phyloP scores from a whole-genome alignment of 192 early-diverging fungal species.

The Dimargaris cristalligena region DNA sequence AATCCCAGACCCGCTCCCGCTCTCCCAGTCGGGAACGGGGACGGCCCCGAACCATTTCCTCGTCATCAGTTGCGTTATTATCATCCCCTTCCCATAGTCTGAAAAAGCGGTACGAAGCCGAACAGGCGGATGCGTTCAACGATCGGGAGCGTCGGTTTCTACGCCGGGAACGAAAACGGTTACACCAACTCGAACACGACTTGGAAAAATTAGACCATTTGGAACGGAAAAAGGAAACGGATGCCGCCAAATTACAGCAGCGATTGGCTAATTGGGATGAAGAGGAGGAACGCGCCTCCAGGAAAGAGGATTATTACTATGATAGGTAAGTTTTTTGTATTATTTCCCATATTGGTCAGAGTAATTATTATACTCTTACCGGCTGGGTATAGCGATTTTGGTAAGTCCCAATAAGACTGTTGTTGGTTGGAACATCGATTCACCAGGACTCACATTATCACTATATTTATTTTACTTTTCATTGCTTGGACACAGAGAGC shows the following conservation, averaged over 20 bases:
- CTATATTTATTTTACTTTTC: no score
- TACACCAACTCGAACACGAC: slow-evolving; percentile 4
- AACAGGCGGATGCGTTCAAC: not conserved
- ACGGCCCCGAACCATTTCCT: no score
- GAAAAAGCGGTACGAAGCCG: not conserved
- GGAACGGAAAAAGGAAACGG: slow-evolving; percentile 16
- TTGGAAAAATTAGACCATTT: slow-evolving; percentile 21
- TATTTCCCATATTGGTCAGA: no score
- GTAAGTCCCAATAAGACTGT: no score
- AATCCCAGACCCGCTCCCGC: not conserved
- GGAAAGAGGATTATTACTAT: slow-evolving; percentile 52
- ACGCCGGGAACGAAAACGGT: not conserved
- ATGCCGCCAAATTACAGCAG: slow-evolving; percentile 10
- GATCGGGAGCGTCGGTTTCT: not conserved
- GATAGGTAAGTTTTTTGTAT: slow-evolving; percentile 44
- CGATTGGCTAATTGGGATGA: slow-evolving; percentile 25
- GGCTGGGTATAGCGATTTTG: no score
- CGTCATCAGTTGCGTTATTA: no score
- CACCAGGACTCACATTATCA: no score
- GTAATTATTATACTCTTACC: no score
- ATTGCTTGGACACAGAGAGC: no score
- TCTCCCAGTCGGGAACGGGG: not conserved
- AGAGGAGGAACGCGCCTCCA: slow-evolving; percentile 13
- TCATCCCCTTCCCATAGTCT: no score
- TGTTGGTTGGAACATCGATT: no score